These are phyloP conservation scores for Tubosaeta sp. DNA, from an alignment of 768 basidiomycete genomes.

Conservation along the genomic window DNA sequence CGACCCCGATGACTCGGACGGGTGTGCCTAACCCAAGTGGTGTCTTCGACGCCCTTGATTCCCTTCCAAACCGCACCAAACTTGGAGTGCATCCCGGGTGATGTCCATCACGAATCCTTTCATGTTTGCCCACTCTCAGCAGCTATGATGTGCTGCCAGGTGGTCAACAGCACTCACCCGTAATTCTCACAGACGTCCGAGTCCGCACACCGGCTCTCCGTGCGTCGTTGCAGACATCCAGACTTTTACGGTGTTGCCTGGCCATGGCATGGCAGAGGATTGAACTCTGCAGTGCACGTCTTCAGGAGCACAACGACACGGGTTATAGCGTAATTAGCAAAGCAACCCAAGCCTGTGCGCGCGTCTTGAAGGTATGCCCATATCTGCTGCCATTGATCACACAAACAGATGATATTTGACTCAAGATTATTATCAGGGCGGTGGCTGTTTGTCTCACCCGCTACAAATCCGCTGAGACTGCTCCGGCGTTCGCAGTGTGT, in stretches of 20 bases:
- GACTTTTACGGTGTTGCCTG: conserved; percentile 10
- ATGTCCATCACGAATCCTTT: conserved; percentile 9
- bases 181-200: background rate
- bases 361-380: conserved; percentile 2
- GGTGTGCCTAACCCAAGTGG: no score
- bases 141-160: background rate
- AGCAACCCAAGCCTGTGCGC: background rate
- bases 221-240: conserved; percentile 7
- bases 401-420: background rate
- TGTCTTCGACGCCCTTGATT: background rate
- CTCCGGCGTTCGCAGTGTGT: conserved; percentile 6
- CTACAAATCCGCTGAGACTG: background rate
- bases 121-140: conserved; percentile 5
- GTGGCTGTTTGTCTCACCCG: background rate
- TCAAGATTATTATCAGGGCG: background rate
- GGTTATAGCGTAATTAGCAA: background rate
- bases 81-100: conserved; percentile 9
- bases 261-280: conserved; percentile 12
- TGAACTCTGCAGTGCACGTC: conserved; percentile 1
- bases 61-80: conserved; percentile 2
- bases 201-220: background rate
- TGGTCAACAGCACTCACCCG: background rate
- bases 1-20: no score
- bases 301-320: background rate
- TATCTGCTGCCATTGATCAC: conserved; percentile 2